Base-by-base conservation (phyloP, 2,329 filamentous ascomycete genomes). In the Blastomyces emzantsi region DNA sequence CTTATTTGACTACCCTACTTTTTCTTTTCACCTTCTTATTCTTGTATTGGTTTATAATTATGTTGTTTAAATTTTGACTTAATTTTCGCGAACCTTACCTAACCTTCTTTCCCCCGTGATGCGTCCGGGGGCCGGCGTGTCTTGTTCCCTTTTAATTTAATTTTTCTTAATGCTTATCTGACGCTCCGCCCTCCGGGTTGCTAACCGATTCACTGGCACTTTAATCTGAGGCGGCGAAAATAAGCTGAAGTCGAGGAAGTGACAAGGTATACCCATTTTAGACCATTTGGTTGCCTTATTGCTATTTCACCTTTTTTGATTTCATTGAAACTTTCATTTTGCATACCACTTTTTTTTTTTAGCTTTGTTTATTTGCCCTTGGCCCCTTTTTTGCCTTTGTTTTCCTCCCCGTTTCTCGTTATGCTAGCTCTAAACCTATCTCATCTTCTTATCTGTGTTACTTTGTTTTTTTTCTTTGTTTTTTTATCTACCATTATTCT, bases 11-110 rank as follows among this genome's bases (percentile, higher is more conserved):
- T 66, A 62, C 67, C 66, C 66, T 65, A 41, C 68, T 63, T 67
- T 61, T 57, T 66, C 68, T 67, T 66, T 66, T 65, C 28, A 43
- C 49, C 59, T 69, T 67, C 63, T 19, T 60, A 64, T 71, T 69
- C 67, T 66, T 68, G 65, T 65, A 73, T 70, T 71, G 70, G 69
- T 70, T 64, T 62, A 67, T 63, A 67, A 66, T 67, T 67, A 66
- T 65, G 64, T 62, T 64, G 66, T 66, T 67, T 61, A 63, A 62
- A 54, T 67, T 63, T 64, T 56, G 47, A 65, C 55, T 59, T 63
- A 13, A 58, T 36, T 33, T 59, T 43, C 25, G 57, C 11, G 5
- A 51, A 17, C 25, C 22, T 30, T 30, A 4, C 25, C 49, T 66
- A 51, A 8, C 49, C 30, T 51, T 22, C 39, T 41, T 55, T 55